These are phyloP conservation scores for Xylaria arbuscula DNA, from an alignment of 2,329 filamentous ascomycete genomes.

Conservation along the genomic window DNA sequence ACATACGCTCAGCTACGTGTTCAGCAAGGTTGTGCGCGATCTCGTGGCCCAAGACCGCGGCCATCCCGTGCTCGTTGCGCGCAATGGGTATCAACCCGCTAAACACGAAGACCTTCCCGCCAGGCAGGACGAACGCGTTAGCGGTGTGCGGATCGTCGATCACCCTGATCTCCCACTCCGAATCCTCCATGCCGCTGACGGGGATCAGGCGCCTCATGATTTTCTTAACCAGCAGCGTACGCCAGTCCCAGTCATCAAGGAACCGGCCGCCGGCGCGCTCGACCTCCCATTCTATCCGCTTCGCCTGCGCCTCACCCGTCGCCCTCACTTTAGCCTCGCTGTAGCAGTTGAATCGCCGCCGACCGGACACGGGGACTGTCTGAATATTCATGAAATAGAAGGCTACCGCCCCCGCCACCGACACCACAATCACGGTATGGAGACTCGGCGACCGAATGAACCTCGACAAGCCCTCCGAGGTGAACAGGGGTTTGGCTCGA, in stretches of 20 bases:
- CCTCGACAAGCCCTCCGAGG: conserved; percentile 49
- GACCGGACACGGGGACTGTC: conserved; percentile 76
- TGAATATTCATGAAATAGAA: conserved; percentile 79
- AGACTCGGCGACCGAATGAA: conserved; percentile 53
- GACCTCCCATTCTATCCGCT: conserved; percentile 64
- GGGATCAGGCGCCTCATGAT: conserved; percentile 76
- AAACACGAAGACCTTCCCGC: conserved; percentile 83
- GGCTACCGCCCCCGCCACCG: conserved; percentile 57
- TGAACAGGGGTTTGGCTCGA: conserved; percentile 55
- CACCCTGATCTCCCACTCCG: conserved; percentile 78
- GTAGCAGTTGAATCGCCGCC: conserved; percentile 78
- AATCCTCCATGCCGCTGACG: conserved; percentile 68
- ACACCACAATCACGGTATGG: conserved; percentile 55
- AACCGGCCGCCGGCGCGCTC: conserved; percentile 65
- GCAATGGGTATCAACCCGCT: conserved; percentile 78
- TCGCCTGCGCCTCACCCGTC: conserved; percentile 64
- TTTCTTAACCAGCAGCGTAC: conserved; percentile 66
- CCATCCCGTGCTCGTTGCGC: conserved; percentile 73
- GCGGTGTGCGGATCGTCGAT: conserved; percentile 72
- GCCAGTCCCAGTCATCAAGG: conserved; percentile 68
- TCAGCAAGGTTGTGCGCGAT: conserved; percentile 80
- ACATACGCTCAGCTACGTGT: conserved; percentile 73
- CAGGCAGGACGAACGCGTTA: conserved; percentile 83
- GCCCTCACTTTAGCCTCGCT: conserved; percentile 64
- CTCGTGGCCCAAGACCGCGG: conserved; percentile 81